These are phyloP conservation scores for Phlebiopsis flavidoalba DNA, from an alignment of 768 basidiomycete species.

Conservation along the genomic window DNA sequence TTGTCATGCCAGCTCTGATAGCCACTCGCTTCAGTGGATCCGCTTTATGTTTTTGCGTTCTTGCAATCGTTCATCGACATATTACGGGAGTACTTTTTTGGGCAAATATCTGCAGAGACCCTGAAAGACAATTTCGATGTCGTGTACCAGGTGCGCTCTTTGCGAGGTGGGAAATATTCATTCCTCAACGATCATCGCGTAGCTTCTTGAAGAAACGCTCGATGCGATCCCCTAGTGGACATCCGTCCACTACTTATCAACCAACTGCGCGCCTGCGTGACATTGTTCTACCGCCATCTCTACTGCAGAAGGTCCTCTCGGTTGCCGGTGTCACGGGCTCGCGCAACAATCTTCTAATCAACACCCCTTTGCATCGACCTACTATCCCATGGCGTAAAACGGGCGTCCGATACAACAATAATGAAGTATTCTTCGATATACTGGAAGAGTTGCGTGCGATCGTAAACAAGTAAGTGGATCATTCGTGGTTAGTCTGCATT, in stretches of 20 bases:
- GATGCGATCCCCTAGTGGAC: slow-evolving; percentile 90
- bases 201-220: slow-evolving; percentile 94
- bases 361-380: slow-evolving; percentile 75
- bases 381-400: slow-evolving; percentile 92
- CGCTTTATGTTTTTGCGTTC: slow-evolving; percentile 85
- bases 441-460: slow-evolving; percentile 76
- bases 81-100: slow-evolving; percentile 81
- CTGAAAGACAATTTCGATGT: slow-evolving; percentile 92
- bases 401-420: slow-evolving; percentile 75
- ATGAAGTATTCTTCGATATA: slow-evolving; percentile 93
- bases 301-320: slow-evolving; percentile 49
- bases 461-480: slow-evolving; percentile 61
- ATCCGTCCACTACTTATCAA: slow-evolving; percentile 86
- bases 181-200: not conserved
- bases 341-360: slow-evolving; percentile 28
- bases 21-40: slow-evolving; percentile 57
- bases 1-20: not conserved
- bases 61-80: slow-evolving; percentile 82
- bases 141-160: slow-evolving; percentile 74
- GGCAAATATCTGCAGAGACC: slow-evolving; percentile 70
- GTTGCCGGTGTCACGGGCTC: slow-evolving; percentile 48
- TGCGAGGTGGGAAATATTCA: not conserved
- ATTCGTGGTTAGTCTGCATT: slow-evolving; percentile 3
- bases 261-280: slow-evolving; percentile 78
- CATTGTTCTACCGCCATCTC: slow-evolving; percentile 88